These are phyloP conservation scores for Protoeuglena noctilucae DNA, from an alignment of 139 green algal species.

Conservation along the genomic window DNA sequence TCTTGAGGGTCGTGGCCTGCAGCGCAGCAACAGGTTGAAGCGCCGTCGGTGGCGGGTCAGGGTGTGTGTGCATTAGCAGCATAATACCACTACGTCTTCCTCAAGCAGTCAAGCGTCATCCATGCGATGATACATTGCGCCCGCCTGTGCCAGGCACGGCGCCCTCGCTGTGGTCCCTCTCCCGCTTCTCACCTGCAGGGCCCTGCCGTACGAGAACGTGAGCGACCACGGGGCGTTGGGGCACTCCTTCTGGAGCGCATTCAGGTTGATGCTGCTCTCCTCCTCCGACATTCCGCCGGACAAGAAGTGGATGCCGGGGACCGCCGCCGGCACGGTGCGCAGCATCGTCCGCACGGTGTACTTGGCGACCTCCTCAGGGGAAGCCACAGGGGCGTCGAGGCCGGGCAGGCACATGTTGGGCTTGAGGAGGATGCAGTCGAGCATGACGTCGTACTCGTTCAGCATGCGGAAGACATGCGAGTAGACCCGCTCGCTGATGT, in stretches of 20 bases:
- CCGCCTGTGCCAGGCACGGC: constrained; percentile 13
- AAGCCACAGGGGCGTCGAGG: constrained; percentile 20
- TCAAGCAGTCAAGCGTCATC: neutral
- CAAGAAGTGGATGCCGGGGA: constrained; percentile 36
- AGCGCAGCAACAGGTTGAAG: constrained; percentile 4
- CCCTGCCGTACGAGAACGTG: constrained; percentile 77
- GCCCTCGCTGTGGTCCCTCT: too few relatives aligned
- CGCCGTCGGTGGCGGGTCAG: constrained; percentile 25
- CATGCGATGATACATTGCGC: constrained; percentile 10
- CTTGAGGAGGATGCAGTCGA: constrained; percentile 88
- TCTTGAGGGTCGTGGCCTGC: constrained; percentile 24
- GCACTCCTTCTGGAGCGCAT: constrained; percentile 37
- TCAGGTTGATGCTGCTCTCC: constrained; percentile 70
- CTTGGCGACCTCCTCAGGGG: constrained; percentile 38
- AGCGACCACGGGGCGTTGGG: constrained; percentile 71
- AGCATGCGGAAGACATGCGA: constrained; percentile 60
- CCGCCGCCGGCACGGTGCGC: constrained; percentile 54
- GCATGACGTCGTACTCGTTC: constrained; percentile 74
- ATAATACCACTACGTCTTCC: constrained; percentile 2
- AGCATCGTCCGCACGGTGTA: constrained; percentile 66
- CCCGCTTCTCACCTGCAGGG: constrained; percentile 63
- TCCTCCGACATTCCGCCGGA: constrained; percentile 65
- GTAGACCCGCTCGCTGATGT: constrained; percentile 39
- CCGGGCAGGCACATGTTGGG: constrained; percentile 74
- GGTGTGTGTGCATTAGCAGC: too few relatives aligned